Percentiles rank a stretch among this genome's conserved stretches.
These are phyloP conservation scores for Thielaviopsis populi DNA, from an alignment of 2,329 filamentous ascomycete genomes.

Conservation along the genomic window DNA sequence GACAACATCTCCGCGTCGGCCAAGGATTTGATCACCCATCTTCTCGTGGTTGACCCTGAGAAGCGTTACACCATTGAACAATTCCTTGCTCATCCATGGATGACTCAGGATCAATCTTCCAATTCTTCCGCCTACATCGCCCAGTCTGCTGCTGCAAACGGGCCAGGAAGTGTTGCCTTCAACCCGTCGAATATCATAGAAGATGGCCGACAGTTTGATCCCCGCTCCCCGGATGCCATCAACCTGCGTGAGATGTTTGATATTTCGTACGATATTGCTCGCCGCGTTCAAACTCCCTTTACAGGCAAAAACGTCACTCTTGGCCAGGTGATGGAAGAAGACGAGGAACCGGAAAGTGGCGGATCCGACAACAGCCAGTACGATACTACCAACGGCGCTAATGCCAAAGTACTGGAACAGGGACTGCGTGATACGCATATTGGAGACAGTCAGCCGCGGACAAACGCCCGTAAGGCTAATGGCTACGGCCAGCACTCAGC, in stretches of 20 bases:
- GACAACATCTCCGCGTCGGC: slow-evolving; percentile 93
- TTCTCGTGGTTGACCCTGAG: slow-evolving; percentile 86
- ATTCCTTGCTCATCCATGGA: slow-evolving; percentile 92
- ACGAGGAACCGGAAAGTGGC: slow-evolving; percentile 38
- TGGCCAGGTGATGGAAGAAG: slow-evolving; percentile 54
- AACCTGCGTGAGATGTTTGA: slow-evolving; percentile 96
- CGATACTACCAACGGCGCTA: slow-evolving; percentile 13
- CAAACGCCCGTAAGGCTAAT: slow-evolving; percentile 29
- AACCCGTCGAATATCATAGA: slow-evolving; percentile 39
- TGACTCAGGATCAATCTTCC: slow-evolving; percentile 45
- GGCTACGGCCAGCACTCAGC: slow-evolving; percentile 87
- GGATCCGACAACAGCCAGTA: slow-evolving; percentile 29
- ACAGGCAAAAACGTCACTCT: slow-evolving; percentile 63
- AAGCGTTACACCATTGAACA: slow-evolving; percentile 88
- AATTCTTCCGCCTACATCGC: not conserved
- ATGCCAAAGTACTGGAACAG: slow-evolving; percentile 61
- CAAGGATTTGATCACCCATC: slow-evolving; percentile 83
- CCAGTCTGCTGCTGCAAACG: slow-evolving; percentile 28
- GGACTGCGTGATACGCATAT: slow-evolving; percentile 76
- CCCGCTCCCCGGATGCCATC: slow-evolving; percentile 86
- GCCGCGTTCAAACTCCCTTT: slow-evolving; percentile 92
- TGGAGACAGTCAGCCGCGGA: slow-evolving; percentile 40
- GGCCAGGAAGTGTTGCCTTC: slow-evolving; percentile 32
- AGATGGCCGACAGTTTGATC: slow-evolving; percentile 63
- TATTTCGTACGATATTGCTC: slow-evolving; percentile 91